These are phyloP conservation scores for Pseudocercospora fijiensis DNA, from an alignment of 2,329 filamentous ascomycete genomes.

Conservation along the genomic window DNA sequence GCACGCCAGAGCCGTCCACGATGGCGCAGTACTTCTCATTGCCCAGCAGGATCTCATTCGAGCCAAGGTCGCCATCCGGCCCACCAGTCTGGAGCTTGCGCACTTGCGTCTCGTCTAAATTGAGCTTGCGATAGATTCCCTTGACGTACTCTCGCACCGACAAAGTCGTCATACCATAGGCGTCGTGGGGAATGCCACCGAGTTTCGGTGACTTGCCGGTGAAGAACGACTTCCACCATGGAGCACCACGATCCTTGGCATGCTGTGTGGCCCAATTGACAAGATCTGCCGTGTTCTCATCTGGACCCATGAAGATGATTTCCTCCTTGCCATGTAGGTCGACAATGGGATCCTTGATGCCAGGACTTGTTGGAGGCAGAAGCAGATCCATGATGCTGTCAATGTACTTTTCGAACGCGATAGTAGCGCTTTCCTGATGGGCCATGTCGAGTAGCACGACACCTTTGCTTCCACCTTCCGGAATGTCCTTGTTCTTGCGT, in stretches of 20 bases:
- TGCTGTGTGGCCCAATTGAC: slow-evolving; percentile 99
- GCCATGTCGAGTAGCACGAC: slow-evolving; percentile 91
- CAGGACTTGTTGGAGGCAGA: slow-evolving; percentile 82
- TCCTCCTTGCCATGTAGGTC: slow-evolving; percentile 93
- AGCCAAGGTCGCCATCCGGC: slow-evolving; percentile 92
- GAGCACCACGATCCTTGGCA: slow-evolving; percentile 78
- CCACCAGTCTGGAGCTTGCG: slow-evolving; percentile 97
- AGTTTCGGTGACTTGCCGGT: slow-evolving; percentile 96
- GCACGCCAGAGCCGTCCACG: slow-evolving; percentile 93
- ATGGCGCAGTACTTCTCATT: slow-evolving; percentile 95
- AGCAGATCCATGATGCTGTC: slow-evolving; percentile 96
- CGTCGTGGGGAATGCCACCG: slow-evolving; percentile 93
- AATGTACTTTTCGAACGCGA: slow-evolving; percentile 99
- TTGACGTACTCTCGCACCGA: slow-evolving; percentile 95
- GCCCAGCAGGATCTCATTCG: slow-evolving; percentile 93
- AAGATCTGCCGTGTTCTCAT: slow-evolving; percentile 96
- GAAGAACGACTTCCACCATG: slow-evolving; percentile 99
- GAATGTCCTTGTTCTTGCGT: slow-evolving; percentile 99
- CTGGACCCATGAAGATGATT: slow-evolving; percentile 97
- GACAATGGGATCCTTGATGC: slow-evolving; percentile 98
- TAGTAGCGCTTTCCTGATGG: slow-evolving; percentile 87
- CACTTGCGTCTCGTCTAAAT: slow-evolving; percentile 80
- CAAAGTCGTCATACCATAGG: slow-evolving; percentile 95
- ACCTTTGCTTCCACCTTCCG: slow-evolving; percentile 96
- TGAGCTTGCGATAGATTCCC: slow-evolving; percentile 94